These are phyloP conservation scores for Pugionium dolabratum DNA, from an alignment of 345 rosid species.

Conservation along the genomic window DNA sequence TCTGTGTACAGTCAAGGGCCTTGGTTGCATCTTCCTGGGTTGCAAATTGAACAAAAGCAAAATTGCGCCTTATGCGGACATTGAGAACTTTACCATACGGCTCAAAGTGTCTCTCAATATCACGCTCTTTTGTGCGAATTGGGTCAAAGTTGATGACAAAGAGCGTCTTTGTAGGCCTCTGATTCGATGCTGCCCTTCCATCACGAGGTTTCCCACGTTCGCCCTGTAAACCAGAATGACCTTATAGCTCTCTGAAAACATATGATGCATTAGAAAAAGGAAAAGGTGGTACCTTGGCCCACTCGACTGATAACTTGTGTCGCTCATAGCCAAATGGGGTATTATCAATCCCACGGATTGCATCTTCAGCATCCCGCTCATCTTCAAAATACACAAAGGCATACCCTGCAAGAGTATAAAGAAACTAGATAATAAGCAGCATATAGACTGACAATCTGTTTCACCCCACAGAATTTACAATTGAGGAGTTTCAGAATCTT, in stretches of 20 bases:
- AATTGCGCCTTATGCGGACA: constrained; percentile 73
- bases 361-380: constrained; percentile 84
- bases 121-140: constrained; percentile 63
- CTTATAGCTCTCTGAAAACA: constrained; percentile 7
- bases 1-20: constrained; percentile 74
- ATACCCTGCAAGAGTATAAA: constrained; percentile 56
- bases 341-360: constrained; percentile 67
- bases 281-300: constrained; percentile 65
- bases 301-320: constrained; percentile 74
- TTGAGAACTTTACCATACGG: constrained; percentile 70
- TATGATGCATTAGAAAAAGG: not conserved
- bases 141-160: constrained; percentile 90
- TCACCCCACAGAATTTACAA: constrained; percentile 16
- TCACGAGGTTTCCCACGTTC: constrained; percentile 73
- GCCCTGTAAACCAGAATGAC: constrained; percentile 50
- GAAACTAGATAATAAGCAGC: constrained; percentile 15
- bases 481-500: not conserved
- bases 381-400: constrained; percentile 91
- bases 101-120: constrained; percentile 76
- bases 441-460: not conserved
- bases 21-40: constrained; percentile 83
- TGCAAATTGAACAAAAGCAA: constrained; percentile 82
- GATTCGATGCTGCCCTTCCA: constrained; percentile 51
- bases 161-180: constrained; percentile 84
- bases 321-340: constrained; percentile 71